Percentiles rank a stretch among this genome's conserved stretches.
phyloP scores from a whole-genome alignment of 2,329 filamentous ascomycete species.

The Ceratocystis harringtonii region DNA sequence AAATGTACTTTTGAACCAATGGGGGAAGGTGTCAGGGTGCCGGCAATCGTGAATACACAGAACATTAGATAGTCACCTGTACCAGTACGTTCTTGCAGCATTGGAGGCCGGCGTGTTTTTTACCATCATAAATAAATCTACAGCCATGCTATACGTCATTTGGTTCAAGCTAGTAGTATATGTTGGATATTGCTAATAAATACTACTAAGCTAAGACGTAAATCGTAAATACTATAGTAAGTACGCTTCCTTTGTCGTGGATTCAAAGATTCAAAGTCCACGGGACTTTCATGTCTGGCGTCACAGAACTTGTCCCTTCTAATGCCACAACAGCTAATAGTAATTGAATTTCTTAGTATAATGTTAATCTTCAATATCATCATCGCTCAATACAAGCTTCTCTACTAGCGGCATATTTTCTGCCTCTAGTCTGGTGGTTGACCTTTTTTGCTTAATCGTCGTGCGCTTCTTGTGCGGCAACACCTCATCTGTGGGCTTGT shows the following conservation, averaged over 20 bases:
- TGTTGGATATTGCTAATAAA: not conserved
- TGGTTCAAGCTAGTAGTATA: not conserved
- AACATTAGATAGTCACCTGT: not conserved
- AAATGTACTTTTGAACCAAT: not conserved
- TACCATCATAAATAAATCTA: not conserved
- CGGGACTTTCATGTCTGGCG: not conserved
- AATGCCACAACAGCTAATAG: too few relatives aligned
- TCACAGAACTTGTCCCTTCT: not conserved
- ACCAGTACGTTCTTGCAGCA: slow-evolving; percentile 2
- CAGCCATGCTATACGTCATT: not conserved
- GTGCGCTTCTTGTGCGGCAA: slow-evolving; percentile 34
- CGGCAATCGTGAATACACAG: not conserved
- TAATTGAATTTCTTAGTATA: not conserved
- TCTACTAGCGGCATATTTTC: slow-evolving; percentile 35
- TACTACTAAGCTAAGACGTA: not conserved
- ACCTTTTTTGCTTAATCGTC: slow-evolving; percentile 25
- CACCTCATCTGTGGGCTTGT: slow-evolving; percentile 40
- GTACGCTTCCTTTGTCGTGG: not conserved
- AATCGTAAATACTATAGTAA: not conserved
- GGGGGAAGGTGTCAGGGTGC: not conserved
- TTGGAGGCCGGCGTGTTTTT: not conserved
- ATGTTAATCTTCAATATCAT: slow-evolving; percentile 62
- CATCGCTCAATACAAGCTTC: slow-evolving; percentile 61
- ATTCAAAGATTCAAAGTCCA: not conserved
- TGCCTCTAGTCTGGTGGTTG: slow-evolving; percentile 24